phyloP scores from a whole-genome alignment of 2,329 filamentous ascomycete species.

The Salinomyces thailandicus region DNA sequence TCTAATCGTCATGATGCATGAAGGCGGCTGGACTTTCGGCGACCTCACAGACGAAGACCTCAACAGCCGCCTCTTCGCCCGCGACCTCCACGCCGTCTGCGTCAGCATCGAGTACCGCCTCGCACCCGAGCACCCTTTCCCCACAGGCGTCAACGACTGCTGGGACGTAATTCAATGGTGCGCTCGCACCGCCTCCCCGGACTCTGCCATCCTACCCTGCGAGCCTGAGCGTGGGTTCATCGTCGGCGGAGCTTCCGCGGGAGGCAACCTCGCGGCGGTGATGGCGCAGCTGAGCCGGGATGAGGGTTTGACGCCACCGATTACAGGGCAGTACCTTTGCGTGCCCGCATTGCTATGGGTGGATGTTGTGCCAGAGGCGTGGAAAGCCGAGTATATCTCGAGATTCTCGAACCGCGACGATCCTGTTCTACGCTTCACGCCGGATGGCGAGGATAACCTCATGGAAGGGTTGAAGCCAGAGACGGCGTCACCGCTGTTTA shows the following conservation, averaged over 20 bases:
- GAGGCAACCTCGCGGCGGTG: constrained; percentile 33
- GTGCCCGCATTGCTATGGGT: constrained; percentile 34
- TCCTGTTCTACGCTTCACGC: constrained; percentile 19
- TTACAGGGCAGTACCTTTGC: constrained; percentile 40
- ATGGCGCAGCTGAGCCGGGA: constrained; percentile 31
- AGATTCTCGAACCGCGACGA: constrained; percentile 31
- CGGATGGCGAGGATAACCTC: background rate
- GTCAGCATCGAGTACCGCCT: constrained; percentile 39
- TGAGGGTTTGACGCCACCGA: constrained; percentile 30
- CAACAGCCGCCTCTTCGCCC: constrained; percentile 16
- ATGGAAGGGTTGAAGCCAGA: constrained; percentile 2
- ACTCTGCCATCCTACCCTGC: constrained; percentile 24
- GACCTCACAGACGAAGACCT: constrained; percentile 29
- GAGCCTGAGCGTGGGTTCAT: constrained; percentile 38
- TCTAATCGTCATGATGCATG: constrained; percentile 33
- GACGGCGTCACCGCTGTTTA: constrained; percentile 6
- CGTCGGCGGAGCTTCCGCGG: constrained; percentile 41
- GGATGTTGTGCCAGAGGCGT: constrained; percentile 29
- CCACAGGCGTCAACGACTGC: constrained; percentile 33
- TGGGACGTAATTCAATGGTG: constrained; percentile 40
- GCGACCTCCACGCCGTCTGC: constrained; percentile 29
- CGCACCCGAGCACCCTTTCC: constrained; percentile 39
- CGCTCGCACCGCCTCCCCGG: constrained; percentile 27
- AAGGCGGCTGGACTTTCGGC: constrained; percentile 36
- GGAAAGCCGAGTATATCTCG: constrained; percentile 28